phyloP scores from a whole-genome alignment of 345 rosid genomes.

The Barbarea vulgaris region DNA sequence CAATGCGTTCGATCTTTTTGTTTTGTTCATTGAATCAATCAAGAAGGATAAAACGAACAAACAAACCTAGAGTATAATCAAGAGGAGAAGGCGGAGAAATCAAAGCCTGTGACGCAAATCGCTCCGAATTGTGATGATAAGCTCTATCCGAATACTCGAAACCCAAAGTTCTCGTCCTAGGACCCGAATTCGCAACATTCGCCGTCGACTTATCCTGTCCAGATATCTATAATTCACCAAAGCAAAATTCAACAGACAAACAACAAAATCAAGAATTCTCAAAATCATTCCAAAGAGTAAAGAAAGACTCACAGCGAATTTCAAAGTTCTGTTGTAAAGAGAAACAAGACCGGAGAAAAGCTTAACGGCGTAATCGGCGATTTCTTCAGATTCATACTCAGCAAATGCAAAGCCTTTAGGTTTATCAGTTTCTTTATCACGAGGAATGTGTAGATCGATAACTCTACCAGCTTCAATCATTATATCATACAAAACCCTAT shows the following conservation, averaged over 20 bases:
- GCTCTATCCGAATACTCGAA: constrained; percentile 33
- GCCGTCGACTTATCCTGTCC: constrained; percentile 72
- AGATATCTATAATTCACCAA: constrained; percentile 61
- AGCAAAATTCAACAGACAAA: too few species aligned
- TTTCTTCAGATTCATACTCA: constrained; percentile 77
- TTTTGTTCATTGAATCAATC: neutral
- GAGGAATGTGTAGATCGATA: constrained; percentile 75
- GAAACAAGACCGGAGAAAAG: constrained; percentile 93
- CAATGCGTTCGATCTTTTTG: neutral
- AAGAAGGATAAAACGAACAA: neutral
- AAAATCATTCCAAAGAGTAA: neutral
- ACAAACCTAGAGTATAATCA: constrained; percentile 46
- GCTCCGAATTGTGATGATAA: constrained; percentile 34
- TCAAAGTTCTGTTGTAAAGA: constrained; percentile 71
- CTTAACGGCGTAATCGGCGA: constrained; percentile 91
- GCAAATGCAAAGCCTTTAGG: constrained; percentile 93
- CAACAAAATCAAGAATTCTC: neutral
- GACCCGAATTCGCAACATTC: constrained; percentile 42
- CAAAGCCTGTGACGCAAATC: constrained; percentile 42
- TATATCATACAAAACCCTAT: constrained; percentile 84
- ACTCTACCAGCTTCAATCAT: constrained; percentile 89
- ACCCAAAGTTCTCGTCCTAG: constrained; percentile 45
- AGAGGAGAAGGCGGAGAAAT: constrained; percentile 41
- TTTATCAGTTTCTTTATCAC: constrained; percentile 78
- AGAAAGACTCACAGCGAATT: constrained; percentile 62